A percentile compares a stretch with the other conserved stretches of the same genome.
Conservation (phyloP, 2,329 filamentous ascomycete genomes). For the Diaporthe destruens region DNA sequence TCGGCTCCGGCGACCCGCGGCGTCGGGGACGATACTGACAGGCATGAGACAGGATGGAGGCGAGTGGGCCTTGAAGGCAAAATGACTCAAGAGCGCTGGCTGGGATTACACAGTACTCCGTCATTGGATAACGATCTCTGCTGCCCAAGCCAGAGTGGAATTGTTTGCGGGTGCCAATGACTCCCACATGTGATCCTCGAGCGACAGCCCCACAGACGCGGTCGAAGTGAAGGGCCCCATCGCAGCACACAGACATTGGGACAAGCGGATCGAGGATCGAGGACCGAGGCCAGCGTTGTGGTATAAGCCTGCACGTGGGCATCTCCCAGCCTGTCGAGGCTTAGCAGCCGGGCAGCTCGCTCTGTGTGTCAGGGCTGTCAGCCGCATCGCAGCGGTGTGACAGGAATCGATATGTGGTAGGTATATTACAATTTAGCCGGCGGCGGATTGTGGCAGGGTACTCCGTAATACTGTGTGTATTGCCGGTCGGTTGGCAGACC, state of each 20-base stretch:
- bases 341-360: background rate
- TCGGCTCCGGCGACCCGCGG: slow-evolving; percentile 32
- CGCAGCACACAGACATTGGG: slow-evolving; percentile 9
- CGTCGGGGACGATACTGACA: slow-evolving; percentile 21
- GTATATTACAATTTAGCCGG: slow-evolving; percentile 10
- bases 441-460: slow-evolving; percentile 7
- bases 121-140: background rate
- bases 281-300: slow-evolving; percentile 14
- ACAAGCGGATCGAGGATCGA: slow-evolving; percentile 5
- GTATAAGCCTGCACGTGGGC: slow-evolving; percentile 12
- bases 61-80: slow-evolving; percentile 13
- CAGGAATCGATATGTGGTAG: slow-evolving; percentile 30
- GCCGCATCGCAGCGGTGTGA: slow-evolving; percentile 27
- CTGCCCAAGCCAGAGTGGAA: slow-evolving; percentile 26
- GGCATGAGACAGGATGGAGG: slow-evolving; percentile 31
- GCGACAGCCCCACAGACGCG: background rate
- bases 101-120: background rate
- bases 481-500: slow-evolving; percentile 25
- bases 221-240: slow-evolving; percentile 14
- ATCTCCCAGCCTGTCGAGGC: slow-evolving; percentile 21
- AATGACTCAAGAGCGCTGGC: slow-evolving; percentile 34
- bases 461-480: background rate
- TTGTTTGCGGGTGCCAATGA: slow-evolving; percentile 11
- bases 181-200: slow-evolving; percentile 32
- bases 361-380: slow-evolving; percentile 3